Percentiles rank a stretch among this genome's conserved stretches.
These are phyloP conservation scores for Toxicodendron radicans DNA, from an alignment of 345 rosid species.

Conservation along the genomic window DNA sequence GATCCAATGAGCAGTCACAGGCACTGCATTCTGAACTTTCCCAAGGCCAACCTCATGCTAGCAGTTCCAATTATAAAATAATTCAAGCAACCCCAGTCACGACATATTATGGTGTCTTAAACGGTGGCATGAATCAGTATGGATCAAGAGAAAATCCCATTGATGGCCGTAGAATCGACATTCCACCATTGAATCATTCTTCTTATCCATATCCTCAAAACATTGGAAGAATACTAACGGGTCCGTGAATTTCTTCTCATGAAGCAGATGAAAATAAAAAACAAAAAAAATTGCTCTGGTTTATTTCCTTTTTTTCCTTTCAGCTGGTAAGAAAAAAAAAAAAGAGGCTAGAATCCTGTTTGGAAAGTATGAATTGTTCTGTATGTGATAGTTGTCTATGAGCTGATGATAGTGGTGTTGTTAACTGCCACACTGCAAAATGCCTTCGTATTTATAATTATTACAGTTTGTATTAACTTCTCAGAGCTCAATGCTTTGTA, in stretches of 20 bases:
- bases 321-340: conserved; percentile 17
- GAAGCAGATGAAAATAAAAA: conserved; percentile 21
- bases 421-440: conserved; percentile 15
- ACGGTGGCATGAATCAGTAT: conserved; percentile 52
- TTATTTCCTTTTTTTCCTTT: conserved; percentile 13
- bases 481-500: conserved; percentile 28
- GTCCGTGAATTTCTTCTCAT: conserved; percentile 48
- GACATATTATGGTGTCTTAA: conserved; percentile 55
- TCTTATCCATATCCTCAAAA: conserved; percentile 71
- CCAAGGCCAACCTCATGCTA: conserved; percentile 40
- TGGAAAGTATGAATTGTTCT: conserved; percentile 21
- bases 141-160: conserved; percentile 51
- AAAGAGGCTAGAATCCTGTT: conserved; percentile 22
- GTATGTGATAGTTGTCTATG: conserved; percentile 7
- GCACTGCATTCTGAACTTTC: conserved; percentile 36
- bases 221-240: conserved; percentile 73
- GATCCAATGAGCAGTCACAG: conserved; percentile 45
- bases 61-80: conserved; percentile 50
- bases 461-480: conserved; percentile 25
- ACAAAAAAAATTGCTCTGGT: background rate
- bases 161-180: conserved; percentile 45
- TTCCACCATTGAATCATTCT: conserved; percentile 57
- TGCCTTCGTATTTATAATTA: conserved; percentile 4
- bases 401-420: conserved; percentile 17
- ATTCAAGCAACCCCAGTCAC: conserved; percentile 49